Evolutionary conservation across 345 rosid species (phyloP).

Genomic region (Salix purpurea): DNA sequence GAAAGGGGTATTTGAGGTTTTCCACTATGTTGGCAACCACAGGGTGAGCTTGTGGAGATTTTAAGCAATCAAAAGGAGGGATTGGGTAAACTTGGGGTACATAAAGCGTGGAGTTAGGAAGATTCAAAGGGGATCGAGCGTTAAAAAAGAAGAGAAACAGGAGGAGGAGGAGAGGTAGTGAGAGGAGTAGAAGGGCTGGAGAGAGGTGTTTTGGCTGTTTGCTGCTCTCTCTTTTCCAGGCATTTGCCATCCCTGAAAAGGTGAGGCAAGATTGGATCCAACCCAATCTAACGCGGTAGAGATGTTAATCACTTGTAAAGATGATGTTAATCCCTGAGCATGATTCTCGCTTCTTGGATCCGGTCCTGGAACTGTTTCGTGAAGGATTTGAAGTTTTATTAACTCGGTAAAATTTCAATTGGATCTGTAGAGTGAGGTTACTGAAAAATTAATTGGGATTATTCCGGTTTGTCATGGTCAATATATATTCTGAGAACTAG

Average conservation of each 20-base stretch:
- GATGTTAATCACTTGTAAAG: background rate
- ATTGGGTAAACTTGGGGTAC: conserved; percentile 26
- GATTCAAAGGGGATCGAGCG: conserved; percentile 11
- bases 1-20: conserved; percentile 69
- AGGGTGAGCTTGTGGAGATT: conserved; percentile 77
- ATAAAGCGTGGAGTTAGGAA: conserved; percentile 9
- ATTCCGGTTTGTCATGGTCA: too few relatives aligned
- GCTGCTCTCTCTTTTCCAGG: conserved; percentile 22
- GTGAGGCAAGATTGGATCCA: background rate
- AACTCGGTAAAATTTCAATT: too few relatives aligned
- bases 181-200: conserved; percentile 43
- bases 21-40: conserved; percentile 81
- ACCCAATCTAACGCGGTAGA: background rate
- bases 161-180: conserved; percentile 43
- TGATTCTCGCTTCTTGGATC: too few relatives aligned
- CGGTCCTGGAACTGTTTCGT: too few relatives aligned
- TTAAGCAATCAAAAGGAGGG: conserved; percentile 62
- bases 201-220: conserved; percentile 48
- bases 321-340: too few relatives aligned
- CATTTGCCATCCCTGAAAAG: conserved; percentile 15
- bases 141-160: conserved; percentile 34
- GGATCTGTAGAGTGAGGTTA: too few relatives aligned
- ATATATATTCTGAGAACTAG: too few relatives aligned
- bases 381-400: too few relatives aligned
- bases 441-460: too few relatives aligned